phyloP scores from a whole-genome alignment of 805 yeast genomes.

The Hanseniaspora singularis region DNA sequence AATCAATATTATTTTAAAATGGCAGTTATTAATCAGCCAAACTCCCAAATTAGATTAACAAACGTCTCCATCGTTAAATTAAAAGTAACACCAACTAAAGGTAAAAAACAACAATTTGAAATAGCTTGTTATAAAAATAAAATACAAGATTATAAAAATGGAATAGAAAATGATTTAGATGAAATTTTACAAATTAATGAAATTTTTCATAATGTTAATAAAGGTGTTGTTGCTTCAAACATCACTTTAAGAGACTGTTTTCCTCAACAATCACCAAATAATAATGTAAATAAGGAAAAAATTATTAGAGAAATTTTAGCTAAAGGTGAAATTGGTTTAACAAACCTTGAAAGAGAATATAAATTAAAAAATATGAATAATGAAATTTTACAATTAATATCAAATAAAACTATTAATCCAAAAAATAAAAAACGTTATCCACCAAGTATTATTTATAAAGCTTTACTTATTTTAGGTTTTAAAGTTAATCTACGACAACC shows the following conservation, averaged over 20 bases:
- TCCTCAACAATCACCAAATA: constrained; percentile 23
- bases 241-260: constrained; percentile 57
- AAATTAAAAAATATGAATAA: constrained; percentile 62
- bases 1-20: not conserved
- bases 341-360: constrained; percentile 81
- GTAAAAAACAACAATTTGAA: constrained; percentile 85
- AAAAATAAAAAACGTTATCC: constrained; percentile 82
- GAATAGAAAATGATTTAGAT: constrained; percentile 73
- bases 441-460: constrained; percentile 85
- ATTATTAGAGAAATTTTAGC: constrained; percentile 71
- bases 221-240: constrained; percentile 83
- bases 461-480: constrained; percentile 63
- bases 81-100: constrained; percentile 34
- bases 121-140: constrained; percentile 94
- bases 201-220: constrained; percentile 82
- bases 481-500: constrained; percentile 62
- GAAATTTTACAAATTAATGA: constrained; percentile 95
- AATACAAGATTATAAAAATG: constrained; percentile 79
- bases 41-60: constrained; percentile 77
- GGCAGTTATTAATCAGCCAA: constrained; percentile 63
- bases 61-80: constrained; percentile 87
- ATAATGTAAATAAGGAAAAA: constrained; percentile 58
- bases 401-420: constrained; percentile 88
- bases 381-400: constrained; percentile 69
- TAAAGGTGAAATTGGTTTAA: constrained; percentile 88